Evolutionary conservation across 2,329 filamentous ascomycete genomes (phyloP).

Genomic region (Aspergillus spinulosporus): DNA sequence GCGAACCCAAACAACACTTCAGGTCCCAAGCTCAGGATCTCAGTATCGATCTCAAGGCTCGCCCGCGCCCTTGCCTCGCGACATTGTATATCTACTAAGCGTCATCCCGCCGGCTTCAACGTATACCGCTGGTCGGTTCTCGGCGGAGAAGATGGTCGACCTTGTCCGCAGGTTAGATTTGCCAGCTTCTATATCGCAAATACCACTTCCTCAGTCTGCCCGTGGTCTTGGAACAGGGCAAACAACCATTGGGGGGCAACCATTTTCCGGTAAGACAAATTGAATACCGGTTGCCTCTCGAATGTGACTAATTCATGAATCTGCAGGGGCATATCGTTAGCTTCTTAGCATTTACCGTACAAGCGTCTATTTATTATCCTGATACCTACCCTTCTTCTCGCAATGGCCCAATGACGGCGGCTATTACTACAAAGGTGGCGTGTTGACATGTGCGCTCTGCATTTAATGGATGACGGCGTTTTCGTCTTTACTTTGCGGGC

Average conservation of each 20-base stretch:
- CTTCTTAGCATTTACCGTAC: constrained; percentile 8
- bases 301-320: constrained; percentile 7
- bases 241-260: constrained; percentile 24
- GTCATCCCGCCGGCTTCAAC: constrained; percentile 72
- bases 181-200: constrained; percentile 53
- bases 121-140: constrained; percentile 72
- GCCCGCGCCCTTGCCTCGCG: constrained; percentile 70
- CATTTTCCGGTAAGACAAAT: constrained; percentile 37
- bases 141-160: constrained; percentile 68
- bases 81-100: constrained; percentile 63
- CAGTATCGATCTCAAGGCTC: constrained; percentile 54
- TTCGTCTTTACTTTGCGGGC: constrained; percentile 10
- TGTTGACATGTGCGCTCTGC: constrained; percentile 18
- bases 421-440: constrained; percentile 2
- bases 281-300: neutral
- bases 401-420: constrained; percentile 1
- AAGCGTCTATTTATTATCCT: neutral
- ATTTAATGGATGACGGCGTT: constrained; percentile 24
- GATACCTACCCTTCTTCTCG: constrained; percentile 9
- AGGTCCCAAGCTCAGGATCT: constrained; percentile 26
- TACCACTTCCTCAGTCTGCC: constrained; percentile 37
- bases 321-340: constrained; percentile 20
- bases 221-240: constrained; percentile 33
- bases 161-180: constrained; percentile 69
- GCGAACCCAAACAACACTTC: constrained; percentile 42